Evolutionary conservation across 2,329 filamentous ascomycete genomes (phyloP).

Genomic region (Trichoderma koningii): DNA sequence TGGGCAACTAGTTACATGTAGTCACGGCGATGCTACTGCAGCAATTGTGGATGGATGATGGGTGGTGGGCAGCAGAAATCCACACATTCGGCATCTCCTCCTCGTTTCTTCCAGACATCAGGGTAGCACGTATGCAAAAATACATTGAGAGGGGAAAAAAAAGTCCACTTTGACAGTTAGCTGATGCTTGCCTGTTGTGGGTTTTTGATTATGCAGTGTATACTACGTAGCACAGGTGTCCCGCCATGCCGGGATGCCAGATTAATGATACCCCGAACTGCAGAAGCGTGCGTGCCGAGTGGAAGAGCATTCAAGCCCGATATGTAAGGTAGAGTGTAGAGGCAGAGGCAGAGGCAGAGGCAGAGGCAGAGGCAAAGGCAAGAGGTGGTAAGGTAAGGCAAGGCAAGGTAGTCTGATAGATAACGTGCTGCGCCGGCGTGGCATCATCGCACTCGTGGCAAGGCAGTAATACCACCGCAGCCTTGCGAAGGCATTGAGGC

Average conservation of each 20-base stretch:
- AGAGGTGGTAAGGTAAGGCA: no score
- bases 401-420: background rate
- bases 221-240: constrained; percentile 19
- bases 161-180: background rate
- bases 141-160: no score
- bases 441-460: background rate
- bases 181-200: background rate
- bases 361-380: no score
- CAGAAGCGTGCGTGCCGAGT: constrained; percentile 7
- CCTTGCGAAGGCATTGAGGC: no score
- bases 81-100: background rate
- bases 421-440: constrained; percentile 7
- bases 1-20: no score
- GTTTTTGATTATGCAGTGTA: constrained; percentile 1
- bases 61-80: background rate
- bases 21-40: no score
- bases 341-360: no score
- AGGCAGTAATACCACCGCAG: background rate
- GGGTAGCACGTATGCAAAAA: background rate
- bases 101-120: background rate
- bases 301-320: constrained; percentile 10
- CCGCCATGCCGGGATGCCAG: constrained; percentile 23
- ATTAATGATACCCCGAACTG: constrained; percentile 22
- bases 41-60: no score
- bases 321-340: background rate